Percentiles rank a stretch among this genome's conserved stretches.
These are phyloP conservation scores for Xylaria sp. DNA, from an alignment of 2,329 filamentous ascomycete species.

Conservation along the genomic window DNA sequence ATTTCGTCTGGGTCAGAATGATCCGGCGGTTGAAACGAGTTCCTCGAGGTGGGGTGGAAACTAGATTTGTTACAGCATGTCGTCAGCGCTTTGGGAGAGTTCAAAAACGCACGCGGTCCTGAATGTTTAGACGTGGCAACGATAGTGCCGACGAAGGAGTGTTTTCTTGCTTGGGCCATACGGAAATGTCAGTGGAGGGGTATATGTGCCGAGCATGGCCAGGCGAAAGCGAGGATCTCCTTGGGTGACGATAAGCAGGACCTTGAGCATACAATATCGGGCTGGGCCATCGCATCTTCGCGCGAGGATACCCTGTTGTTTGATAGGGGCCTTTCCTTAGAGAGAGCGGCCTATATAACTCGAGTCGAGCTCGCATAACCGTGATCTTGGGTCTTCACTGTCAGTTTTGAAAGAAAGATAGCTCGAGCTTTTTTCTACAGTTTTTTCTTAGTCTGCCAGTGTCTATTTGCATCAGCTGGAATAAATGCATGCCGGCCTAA, in stretches of 20 bases:
- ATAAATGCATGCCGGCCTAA: constrained; percentile 18
- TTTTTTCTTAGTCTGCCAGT: constrained; percentile 28
- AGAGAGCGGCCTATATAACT: constrained; percentile 28
- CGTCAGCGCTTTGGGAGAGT: constrained; percentile 36
- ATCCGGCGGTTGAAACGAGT: constrained; percentile 28
- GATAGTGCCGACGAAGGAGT: constrained; percentile 40
- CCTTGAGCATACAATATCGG: constrained; percentile 28
- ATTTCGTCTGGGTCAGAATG: constrained; percentile 42
- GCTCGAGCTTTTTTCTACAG: constrained; percentile 26
- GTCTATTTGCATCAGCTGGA: constrained; percentile 21
- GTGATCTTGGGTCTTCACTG: constrained; percentile 23
- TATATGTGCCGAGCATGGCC: constrained; percentile 31
- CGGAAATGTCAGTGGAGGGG: constrained; percentile 34
- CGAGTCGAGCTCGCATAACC: constrained; percentile 24
- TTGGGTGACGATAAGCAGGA: constrained; percentile 24
- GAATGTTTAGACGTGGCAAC: constrained; percentile 41
- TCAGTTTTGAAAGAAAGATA: constrained; percentile 28
- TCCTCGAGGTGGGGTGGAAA: constrained; percentile 11
- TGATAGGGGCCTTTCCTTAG: constrained; percentile 23
- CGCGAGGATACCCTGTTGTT: constrained; percentile 30
- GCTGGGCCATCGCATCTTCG: constrained; percentile 25
- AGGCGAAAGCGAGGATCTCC: constrained; percentile 23
- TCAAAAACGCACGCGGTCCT: constrained; percentile 36
- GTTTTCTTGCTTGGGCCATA: constrained; percentile 42
- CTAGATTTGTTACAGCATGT: constrained; percentile 33